These are phyloP conservation scores for Chionographis japonica DNA, from an alignment of 106 monocot genomes.

Conservation along the genomic window DNA sequence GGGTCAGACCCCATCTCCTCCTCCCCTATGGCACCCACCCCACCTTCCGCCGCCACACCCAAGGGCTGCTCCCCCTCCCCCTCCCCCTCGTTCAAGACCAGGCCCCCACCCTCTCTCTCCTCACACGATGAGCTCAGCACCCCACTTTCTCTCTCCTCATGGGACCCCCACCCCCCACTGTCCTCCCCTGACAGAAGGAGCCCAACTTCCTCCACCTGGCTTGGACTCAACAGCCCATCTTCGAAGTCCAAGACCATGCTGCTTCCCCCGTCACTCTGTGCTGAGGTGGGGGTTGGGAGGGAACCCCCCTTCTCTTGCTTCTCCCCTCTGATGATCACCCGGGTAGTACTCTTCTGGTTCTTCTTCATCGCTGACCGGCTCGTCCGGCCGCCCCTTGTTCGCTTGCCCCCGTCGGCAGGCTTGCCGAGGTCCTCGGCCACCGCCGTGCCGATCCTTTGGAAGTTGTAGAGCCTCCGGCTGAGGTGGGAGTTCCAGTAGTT, in stretches of 20 bases:
- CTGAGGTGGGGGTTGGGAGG: background rate
- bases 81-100: background rate
- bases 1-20: background rate
- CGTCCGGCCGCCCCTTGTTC: constrained; percentile 16
- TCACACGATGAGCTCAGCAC: background rate
- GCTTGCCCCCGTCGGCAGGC: constrained; percentile 16
- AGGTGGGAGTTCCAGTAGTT: constrained; percentile 74
- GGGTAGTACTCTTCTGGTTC: background rate
- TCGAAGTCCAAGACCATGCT: background rate
- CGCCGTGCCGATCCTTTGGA: background rate
- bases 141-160: background rate
- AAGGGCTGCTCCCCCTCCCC: background rate
- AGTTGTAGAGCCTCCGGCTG: constrained; percentile 17
- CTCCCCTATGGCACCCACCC: background rate
- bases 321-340: background rate
- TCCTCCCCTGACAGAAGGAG: background rate
- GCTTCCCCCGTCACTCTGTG: background rate
- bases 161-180: background rate
- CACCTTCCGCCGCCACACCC: background rate
- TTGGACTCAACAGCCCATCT: background rate
- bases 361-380: constrained; percentile 33
- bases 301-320: background rate
- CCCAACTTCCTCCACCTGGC: background rate
- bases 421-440: constrained; percentile 19
- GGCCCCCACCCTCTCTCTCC: constrained; percentile 1